Base-by-base conservation (phyloP, 75 land plant species). In the Pseudotsuga menziesii region DNA sequence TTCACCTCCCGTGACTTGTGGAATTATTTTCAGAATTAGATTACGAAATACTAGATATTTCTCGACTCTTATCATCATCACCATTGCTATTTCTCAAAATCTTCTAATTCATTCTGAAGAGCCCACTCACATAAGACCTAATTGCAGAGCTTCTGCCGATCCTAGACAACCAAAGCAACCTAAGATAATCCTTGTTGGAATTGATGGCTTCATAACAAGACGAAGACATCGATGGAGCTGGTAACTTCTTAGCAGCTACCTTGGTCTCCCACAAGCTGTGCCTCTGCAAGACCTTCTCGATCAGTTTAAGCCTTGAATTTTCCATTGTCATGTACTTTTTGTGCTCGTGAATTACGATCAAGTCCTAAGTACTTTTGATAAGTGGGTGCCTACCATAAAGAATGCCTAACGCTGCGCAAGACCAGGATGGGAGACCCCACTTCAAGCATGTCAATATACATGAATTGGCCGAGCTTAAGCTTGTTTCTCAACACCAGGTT, bases 381-480 rank as follows among this genome's bases (percentile, higher is more conserved):
- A 89, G 83, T 29, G 83, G 89, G 32, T 79, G 87, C 54, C 93
- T 74, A 14, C 82, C 85, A 12, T 91, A 84, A n/a, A 91, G 66
- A 13, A 89, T n/a, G 92, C 57, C 83, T 89, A 13, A 86, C 80
- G 7, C 98, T 96, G 14, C 79, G 80, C 17, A 93, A 77, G 27
- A 95, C 77, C 4, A 93, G 96, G 15, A 93, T 93, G 0, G 98
- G 98, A 0, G 93, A 91, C 0, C 90, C 96, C 0, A 93, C 85
- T 67, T 93, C 92, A 22, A 95, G 77, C 66, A 82, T 78, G 55
- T 95, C 98, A 11, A 91, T 88, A 63, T 95, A 87, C 8, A 93
- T 84, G 87, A 91, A 93, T 74, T 95, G 98, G 11, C 98, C 98
- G 2, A 95, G 89, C 82, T 95, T 96, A 61, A 95, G 86, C 72